Conservation (phyloP, 202 grass and related monocot genomes). For the Bolboschoenoplectus hybrid region DNA sequence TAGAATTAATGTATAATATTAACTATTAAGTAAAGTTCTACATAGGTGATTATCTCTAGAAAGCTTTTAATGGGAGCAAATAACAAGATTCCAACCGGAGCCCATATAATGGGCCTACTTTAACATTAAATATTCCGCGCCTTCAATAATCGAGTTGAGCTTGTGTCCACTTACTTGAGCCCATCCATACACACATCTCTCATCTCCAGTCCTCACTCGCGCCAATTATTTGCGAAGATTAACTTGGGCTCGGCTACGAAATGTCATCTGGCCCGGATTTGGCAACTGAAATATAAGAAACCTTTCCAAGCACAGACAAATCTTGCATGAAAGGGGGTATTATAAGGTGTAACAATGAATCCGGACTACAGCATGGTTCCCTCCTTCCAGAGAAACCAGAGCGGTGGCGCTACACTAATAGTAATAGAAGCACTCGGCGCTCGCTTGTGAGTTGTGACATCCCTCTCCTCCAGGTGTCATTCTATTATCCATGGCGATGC, state of each 20-base stretch:
- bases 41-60: not conserved
- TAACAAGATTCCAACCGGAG: not conserved
- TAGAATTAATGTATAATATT: not conserved
- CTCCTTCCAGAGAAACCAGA: not conserved
- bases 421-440: not conserved
- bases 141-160: too few species aligned
- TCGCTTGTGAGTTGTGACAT: not conserved
- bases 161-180: not conserved
- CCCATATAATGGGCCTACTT: not conserved
- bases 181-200: not conserved
- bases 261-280: too few species aligned
- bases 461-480: not conserved
- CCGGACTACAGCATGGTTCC: not conserved
- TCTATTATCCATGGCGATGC: conserved; percentile 29
- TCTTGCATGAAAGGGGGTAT: not conserved
- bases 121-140: too few species aligned
- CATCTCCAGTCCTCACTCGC: too few species aligned
- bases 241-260: too few species aligned
- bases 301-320: not conserved
- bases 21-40: not conserved
- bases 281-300: too few species aligned
- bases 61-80: not conserved
- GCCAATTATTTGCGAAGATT: too few species aligned
- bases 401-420: not conserved
- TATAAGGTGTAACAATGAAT: not conserved